phyloP scores from a whole-genome alignment of 2,329 filamentous ascomycete genomes.

The Arthrobotrys iridis region DNA sequence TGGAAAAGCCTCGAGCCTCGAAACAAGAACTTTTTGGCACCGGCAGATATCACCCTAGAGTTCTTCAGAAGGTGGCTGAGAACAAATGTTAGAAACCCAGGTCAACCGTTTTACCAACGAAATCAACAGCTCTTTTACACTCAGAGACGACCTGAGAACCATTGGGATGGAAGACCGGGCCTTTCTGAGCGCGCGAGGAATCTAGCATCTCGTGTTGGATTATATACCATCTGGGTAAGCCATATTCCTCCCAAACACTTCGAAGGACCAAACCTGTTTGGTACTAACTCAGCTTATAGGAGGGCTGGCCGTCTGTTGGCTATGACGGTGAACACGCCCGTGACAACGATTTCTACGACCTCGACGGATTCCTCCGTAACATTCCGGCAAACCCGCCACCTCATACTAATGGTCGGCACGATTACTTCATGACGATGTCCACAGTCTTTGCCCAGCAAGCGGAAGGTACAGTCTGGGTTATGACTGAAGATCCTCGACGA shows the following conservation, averaged over 20 bases:
- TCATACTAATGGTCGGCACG: slow-evolving; percentile 13
- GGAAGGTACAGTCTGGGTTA: slow-evolving; percentile 24
- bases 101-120: slow-evolving; percentile 16
- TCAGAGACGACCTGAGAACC: slow-evolving; percentile 10
- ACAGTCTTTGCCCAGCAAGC: slow-evolving; percentile 25
- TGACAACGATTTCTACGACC: slow-evolving; percentile 31
- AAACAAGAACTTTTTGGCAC: slow-evolving; percentile 13
- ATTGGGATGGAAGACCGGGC: slow-evolving; percentile 12
- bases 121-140: slow-evolving; percentile 37
- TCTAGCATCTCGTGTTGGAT: slow-evolving; percentile 4
- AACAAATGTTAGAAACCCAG: background rate
- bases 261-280: too few species aligned
- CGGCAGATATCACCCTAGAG: background rate
- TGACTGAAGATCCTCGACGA: slow-evolving; percentile 34
- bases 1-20: slow-evolving; percentile 18
- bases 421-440: slow-evolving; percentile 39
- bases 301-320: slow-evolving; percentile 25
- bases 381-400: slow-evolving; percentile 10
- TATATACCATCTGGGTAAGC: slow-evolving; percentile 13
- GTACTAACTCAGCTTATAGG: slow-evolving; percentile 9
- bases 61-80: slow-evolving; percentile 17
- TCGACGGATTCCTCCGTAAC: slow-evolving; percentile 15
- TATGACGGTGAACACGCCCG: slow-evolving; percentile 23
- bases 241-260: background rate
- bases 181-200: slow-evolving; percentile 23